Conservation (phyloP, 257 asterid genomes). For the Ophiorrhiza pumila region DNA sequence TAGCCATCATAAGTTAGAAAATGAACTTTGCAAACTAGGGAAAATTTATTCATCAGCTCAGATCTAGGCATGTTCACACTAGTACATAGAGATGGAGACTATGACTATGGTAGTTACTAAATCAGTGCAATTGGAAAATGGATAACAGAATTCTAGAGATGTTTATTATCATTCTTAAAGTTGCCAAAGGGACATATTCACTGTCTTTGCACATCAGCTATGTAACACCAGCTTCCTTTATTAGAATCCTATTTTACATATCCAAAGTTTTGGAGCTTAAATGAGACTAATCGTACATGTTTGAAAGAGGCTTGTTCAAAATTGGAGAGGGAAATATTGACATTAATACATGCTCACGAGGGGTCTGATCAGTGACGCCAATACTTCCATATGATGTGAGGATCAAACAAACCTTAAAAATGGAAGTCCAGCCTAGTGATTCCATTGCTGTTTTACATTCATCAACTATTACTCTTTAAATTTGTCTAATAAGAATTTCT, state of each 20-base stretch:
- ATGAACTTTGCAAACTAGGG: slow-evolving; percentile 7
- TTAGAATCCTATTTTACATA: neutral
- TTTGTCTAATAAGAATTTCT: neutral
- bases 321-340: neutral
- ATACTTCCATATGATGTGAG: neutral
- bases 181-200: neutral
- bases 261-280: neutral
- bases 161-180: neutral
- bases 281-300: neutral
- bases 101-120: neutral
- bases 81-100: neutral
- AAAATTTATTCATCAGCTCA: neutral
- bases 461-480: neutral
- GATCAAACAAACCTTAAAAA: neutral
- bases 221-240: neutral
- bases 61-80: neutral
- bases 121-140: neutral
- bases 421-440: neutral
- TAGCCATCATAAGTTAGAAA: slow-evolving; percentile 5
- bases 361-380: neutral
- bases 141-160: neutral
- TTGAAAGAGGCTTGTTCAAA: neutral
- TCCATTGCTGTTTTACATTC: neutral
- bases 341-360: neutral
- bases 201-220: neutral